phyloP scores from a whole-genome alignment of 257 asterid species.

The Jacaranda mimosifolia region DNA sequence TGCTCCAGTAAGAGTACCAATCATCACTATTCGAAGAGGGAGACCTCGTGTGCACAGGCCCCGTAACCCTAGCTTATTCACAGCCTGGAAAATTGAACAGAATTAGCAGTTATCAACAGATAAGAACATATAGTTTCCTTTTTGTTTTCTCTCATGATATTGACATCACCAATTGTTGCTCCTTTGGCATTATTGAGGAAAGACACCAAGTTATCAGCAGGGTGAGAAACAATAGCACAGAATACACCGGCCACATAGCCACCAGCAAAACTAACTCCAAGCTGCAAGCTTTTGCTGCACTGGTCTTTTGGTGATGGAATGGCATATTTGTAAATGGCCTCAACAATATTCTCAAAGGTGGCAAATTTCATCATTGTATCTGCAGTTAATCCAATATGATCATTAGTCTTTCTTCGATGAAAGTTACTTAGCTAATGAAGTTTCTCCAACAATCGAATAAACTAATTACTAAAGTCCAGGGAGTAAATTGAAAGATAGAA shows the following conservation, averaged over 20 bases:
- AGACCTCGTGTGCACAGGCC: conserved; percentile 92
- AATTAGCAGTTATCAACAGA: not conserved
- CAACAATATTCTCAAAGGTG: conserved; percentile 79
- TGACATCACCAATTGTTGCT: conserved; percentile 80
- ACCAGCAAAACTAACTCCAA: conserved; percentile 87
- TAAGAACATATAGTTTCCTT: not conserved
- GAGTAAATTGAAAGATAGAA: not conserved
- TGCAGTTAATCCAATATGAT: conserved; percentile 41
- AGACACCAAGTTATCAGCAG: conserved; percentile 89
- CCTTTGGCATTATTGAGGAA: conserved; percentile 94
- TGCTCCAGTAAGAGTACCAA: conserved; percentile 98
- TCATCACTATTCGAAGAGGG: conserved; percentile 95
- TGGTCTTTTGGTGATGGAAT: conserved; percentile 82
- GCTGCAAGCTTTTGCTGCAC: conserved; percentile 77
- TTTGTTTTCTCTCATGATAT: conserved; percentile 22
- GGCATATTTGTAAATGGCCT: conserved; percentile 67
- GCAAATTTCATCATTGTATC: conserved; percentile 97
- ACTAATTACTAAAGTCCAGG: not conserved
- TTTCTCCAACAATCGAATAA: not conserved
- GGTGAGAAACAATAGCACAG: conserved; percentile 86
- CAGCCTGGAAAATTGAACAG: conserved; percentile 59
- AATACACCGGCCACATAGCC: conserved; percentile 84
- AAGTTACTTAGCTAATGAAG: not conserved
- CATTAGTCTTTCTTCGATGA: not conserved
- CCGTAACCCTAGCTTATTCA: conserved; percentile 72